Evolutionary conservation across 129 eudicot species (phyloP).

Genomic region (Flaveria trinervia): DNA sequence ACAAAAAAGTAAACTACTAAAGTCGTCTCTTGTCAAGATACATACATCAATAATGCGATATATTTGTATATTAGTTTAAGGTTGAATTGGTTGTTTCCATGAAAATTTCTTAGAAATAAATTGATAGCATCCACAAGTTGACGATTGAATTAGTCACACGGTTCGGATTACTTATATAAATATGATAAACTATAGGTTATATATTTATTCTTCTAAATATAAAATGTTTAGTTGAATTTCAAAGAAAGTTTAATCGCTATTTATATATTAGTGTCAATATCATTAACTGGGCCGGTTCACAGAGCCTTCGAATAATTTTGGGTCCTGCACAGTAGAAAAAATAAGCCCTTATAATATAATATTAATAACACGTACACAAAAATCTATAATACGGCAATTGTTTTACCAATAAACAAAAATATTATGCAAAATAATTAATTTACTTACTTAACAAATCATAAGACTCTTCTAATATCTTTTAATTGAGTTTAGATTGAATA

Average conservation of each 20-base stretch:
- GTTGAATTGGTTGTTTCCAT: no score
- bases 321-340: no score
- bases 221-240: neutral
- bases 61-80: no score
- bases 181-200: neutral
- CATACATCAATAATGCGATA: neutral
- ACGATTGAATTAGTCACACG: neutral
- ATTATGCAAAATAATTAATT: no score
- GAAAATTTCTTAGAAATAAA: neutral
- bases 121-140: neutral
- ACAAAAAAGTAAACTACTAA: conserved; percentile 6
- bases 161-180: neutral
- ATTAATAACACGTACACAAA: no score
- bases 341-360: no score
- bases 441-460: no score
- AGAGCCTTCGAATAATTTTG: no score
- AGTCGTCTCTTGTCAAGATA: conserved; percentile 5
- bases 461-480: no score
- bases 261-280: neutral
- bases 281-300: neutral
- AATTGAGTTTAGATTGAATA: no score
- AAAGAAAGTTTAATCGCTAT: neutral
- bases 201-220: neutral
- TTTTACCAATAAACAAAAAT: no score
- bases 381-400: no score